Conservation (phyloP, 257 asterid species). For the Lycium barbarum region DNA sequence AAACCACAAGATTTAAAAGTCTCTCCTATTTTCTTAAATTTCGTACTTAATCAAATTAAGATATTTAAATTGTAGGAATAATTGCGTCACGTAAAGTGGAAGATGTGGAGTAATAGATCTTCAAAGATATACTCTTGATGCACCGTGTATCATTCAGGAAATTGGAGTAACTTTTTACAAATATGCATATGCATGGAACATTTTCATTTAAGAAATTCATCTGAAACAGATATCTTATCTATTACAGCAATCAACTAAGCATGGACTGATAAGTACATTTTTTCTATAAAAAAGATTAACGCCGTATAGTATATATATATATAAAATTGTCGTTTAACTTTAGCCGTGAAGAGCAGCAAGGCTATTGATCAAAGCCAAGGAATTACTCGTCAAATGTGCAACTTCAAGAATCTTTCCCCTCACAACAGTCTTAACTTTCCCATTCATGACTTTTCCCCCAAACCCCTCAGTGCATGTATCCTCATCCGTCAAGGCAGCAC, state of each 20-base stretch:
- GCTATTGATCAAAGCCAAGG: slow-evolving; percentile 52
- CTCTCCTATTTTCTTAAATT: too few relatives aligned
- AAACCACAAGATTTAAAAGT: too few relatives aligned
- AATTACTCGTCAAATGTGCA: slow-evolving; percentile 51
- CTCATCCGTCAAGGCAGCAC: slow-evolving; percentile 59
- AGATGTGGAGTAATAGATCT: too few relatives aligned
- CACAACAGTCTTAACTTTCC: slow-evolving; percentile 29
- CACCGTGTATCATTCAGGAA: too few relatives aligned
- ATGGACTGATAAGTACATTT: neutral
- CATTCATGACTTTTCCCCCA: slow-evolving; percentile 18
- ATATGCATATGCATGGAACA: neutral
- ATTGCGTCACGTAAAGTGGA: too few relatives aligned
- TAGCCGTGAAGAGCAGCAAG: slow-evolving; percentile 34
- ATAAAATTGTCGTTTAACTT: neutral
- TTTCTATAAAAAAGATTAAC: neutral
- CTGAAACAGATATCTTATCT: neutral
- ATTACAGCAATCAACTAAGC: neutral
- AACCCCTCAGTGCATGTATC: slow-evolving; percentile 60
- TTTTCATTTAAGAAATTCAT: neutral
- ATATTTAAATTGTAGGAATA: too few relatives aligned
- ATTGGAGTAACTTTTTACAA: too few relatives aligned
- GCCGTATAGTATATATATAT: neutral
- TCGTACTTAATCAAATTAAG: too few relatives aligned
- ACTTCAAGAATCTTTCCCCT: slow-evolving; percentile 35
- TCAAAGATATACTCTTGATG: too few relatives aligned